Evolutionary conservation across 257 asterid species (phyloP).

Genomic region (Solanum lignicaule): DNA sequence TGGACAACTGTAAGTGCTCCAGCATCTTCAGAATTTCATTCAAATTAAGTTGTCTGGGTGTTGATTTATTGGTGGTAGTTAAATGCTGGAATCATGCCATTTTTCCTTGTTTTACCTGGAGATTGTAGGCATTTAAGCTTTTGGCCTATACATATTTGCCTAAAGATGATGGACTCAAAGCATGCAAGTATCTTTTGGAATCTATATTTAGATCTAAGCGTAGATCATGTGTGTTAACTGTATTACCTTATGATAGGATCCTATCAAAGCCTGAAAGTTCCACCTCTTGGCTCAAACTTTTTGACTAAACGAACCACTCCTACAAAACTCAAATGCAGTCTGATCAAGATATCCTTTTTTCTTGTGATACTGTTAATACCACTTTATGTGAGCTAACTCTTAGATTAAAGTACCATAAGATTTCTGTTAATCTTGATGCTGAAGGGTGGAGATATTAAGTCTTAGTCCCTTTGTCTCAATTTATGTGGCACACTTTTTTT

Average conservation of each 20-base stretch:
- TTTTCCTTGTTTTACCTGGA: not conserved
- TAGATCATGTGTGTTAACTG: not conserved
- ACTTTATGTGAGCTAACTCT: not conserved
- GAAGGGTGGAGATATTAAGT: not conserved
- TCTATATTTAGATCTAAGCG: not conserved
- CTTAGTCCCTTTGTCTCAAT: not conserved
- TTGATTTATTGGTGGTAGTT: not conserved
- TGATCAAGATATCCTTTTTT: not conserved
- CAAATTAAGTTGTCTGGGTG: not conserved
- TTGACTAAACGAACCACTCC: not conserved
- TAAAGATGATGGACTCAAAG: not conserved
- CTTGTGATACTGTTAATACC: not conserved
- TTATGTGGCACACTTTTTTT: not conserved
- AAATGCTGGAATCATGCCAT: not conserved
- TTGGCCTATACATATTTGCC: not conserved
- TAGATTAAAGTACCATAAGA: not conserved
- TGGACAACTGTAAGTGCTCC: constrained; percentile 74
- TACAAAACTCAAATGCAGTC: not conserved
- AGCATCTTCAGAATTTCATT: not conserved
- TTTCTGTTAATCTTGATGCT: not conserved
- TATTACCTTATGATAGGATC: not conserved
- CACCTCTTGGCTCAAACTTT: not conserved
- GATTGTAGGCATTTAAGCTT: not conserved
- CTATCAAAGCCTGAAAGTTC: not conserved
- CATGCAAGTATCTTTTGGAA: not conserved